Conservation (phyloP, 768 basidiomycete genomes). For the Trametes maxima region DNA sequence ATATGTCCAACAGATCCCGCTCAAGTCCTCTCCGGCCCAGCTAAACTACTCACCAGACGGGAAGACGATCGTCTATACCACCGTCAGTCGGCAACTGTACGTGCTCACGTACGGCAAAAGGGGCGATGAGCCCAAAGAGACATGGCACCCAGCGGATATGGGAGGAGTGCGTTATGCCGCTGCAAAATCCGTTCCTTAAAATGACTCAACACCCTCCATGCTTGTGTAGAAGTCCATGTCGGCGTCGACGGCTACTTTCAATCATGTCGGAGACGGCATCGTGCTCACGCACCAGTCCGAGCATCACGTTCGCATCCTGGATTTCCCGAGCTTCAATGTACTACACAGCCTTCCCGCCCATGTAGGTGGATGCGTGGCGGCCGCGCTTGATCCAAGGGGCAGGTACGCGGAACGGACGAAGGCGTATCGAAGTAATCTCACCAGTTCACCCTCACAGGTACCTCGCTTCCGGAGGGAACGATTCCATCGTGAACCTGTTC, state of each 20-base stretch:
- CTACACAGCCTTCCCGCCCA: slow-evolving; percentile 72
- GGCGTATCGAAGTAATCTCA: background rate
- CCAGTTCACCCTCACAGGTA: slow-evolving; percentile 47
- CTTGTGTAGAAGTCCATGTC: slow-evolving; percentile 36
- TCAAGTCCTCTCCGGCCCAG: slow-evolving; percentile 65
- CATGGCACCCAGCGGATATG: slow-evolving; percentile 46
- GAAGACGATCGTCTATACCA: slow-evolving; percentile 61
- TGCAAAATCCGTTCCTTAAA: background rate
- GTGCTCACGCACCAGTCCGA: slow-evolving; percentile 66
- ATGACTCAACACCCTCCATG: background rate
- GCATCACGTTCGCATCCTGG: slow-evolving; percentile 66
- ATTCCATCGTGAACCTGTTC: slow-evolving; percentile 83
- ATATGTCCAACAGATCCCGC: slow-evolving; percentile 56
- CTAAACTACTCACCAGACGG: slow-evolving; percentile 77
- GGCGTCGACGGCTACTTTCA: slow-evolving; percentile 73
- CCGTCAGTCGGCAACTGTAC: slow-evolving; percentile 60
- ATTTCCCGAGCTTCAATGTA: slow-evolving; percentile 62
- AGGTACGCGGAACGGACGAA: slow-evolving; percentile 41
- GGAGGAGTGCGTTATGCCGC: slow-evolving; percentile 23
- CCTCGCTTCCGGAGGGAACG: slow-evolving; percentile 77
- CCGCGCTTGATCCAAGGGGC: slow-evolving; percentile 81
- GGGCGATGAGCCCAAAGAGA: slow-evolving; percentile 53
- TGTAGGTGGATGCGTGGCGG: slow-evolving; percentile 76
- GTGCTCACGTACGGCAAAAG: slow-evolving; percentile 61
- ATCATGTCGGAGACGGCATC: slow-evolving; percentile 72